Percentiles rank a stretch among this genome's conserved stretches.
phyloP scores from a whole-genome alignment of 2,329 filamentous ascomycete species.

The Aspergillus aculeatus region DNA sequence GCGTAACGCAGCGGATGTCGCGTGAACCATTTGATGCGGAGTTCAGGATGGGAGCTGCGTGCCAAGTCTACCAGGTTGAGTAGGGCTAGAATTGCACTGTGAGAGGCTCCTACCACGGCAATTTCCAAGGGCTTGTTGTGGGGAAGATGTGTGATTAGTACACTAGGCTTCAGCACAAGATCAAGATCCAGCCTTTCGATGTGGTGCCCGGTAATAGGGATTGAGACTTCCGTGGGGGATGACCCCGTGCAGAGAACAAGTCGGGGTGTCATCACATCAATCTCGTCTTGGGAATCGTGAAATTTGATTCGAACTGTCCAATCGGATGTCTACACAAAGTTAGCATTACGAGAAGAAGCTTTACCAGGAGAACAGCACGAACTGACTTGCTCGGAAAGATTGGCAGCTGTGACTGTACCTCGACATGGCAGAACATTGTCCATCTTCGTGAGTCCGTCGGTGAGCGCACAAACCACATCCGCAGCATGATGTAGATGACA shows the following conservation, averaged over 20 bases:
- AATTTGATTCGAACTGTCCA: constrained; percentile 36
- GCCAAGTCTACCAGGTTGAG: constrained; percentile 60
- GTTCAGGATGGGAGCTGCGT: constrained; percentile 50
- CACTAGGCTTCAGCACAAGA: constrained; percentile 54
- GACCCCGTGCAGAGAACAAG: constrained; percentile 62
- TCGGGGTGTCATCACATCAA: constrained; percentile 41
- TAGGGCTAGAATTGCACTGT: constrained; percentile 63
- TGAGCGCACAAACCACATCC: constrained; percentile 53
- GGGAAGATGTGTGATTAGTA: constrained; percentile 46
- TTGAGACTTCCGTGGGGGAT: constrained; percentile 45
- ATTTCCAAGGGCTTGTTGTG: constrained; percentile 42
- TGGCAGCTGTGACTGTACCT: constrained; percentile 37
- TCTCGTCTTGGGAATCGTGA: constrained; percentile 26
- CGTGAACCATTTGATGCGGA: constrained; percentile 62
- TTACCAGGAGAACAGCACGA: neutral
- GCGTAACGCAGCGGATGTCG: constrained; percentile 62
- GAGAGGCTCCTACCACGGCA: constrained; percentile 61
- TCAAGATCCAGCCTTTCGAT: constrained; percentile 55
- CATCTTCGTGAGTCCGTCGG: constrained; percentile 40
- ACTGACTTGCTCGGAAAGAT: constrained; percentile 31
- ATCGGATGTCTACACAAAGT: constrained; percentile 24
- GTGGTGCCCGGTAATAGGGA: constrained; percentile 43
- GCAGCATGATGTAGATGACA: constrained; percentile 59
- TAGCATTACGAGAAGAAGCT: constrained; percentile 8
- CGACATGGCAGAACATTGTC: constrained; percentile 35